Conservation (phyloP, 176 grass and related monocot genomes). For the Triticum aestivum region DNA sequence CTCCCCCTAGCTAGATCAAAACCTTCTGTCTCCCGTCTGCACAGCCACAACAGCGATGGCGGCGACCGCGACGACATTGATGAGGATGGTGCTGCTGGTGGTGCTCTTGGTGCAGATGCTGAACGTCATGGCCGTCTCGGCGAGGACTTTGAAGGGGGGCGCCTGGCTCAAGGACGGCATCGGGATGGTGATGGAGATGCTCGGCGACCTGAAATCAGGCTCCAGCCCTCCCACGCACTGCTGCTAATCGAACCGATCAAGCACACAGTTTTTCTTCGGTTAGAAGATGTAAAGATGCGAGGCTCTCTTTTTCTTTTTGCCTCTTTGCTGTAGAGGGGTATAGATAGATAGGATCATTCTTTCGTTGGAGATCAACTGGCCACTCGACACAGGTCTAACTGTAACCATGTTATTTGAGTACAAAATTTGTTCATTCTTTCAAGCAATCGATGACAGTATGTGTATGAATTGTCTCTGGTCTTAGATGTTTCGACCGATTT, state of each 20-base stretch:
- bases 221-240: slow-evolving; percentile 19
- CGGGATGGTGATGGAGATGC: slow-evolving; percentile 18
- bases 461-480: neutral
- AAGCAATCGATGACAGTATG: neutral
- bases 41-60: neutral
- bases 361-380: neutral
- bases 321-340: too few species aligned
- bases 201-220: slow-evolving; percentile 2
- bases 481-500: neutral
- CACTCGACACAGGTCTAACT: neutral
- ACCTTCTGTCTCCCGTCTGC: neutral
- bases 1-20: neutral
- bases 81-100: slow-evolving; percentile 6
- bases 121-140: neutral
- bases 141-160: slow-evolving; percentile 10
- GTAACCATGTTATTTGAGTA: neutral
- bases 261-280: neutral
- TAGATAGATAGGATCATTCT: neutral
- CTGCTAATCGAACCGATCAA: slow-evolving; percentile 2
- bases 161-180: slow-evolving; percentile 22
- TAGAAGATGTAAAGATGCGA: neutral
- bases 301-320: neutral
- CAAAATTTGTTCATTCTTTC: neutral
- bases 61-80: neutral
- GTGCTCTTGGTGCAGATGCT: slow-evolving; percentile 22